Conservation (phyloP, 371 early-diverging fungal genomes). For the Mortierella sp. region DNA sequence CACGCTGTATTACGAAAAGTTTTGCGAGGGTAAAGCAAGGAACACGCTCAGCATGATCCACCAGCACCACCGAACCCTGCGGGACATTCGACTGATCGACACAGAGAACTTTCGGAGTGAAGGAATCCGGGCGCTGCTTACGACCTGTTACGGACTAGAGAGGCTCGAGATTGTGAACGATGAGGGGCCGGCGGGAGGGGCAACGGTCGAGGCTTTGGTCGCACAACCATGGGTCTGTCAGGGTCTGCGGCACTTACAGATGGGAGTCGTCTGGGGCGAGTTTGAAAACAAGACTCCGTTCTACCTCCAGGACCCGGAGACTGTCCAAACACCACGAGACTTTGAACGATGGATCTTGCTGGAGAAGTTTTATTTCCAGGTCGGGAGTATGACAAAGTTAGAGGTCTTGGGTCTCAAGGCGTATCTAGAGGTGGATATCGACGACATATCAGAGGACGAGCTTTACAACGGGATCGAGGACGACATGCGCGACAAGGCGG, state of each 20-base stretch:
- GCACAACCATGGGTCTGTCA: not conserved
- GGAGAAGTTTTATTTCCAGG: conserved; percentile 10
- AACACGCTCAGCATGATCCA: not conserved
- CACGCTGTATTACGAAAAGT: not conserved
- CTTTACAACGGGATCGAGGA: conserved; percentile 5
- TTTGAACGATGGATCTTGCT: not conserved
- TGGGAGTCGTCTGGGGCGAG: not conserved
- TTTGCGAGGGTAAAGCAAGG: not conserved
- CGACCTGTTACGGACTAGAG: not conserved
- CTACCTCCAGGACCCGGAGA: not conserved
- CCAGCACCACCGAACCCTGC: not conserved
- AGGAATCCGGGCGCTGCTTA: not conserved
- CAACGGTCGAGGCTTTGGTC: not conserved
- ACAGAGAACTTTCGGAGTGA: not conserved
- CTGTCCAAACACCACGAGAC: not conserved
- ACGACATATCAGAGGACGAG: not conserved
- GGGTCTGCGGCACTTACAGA: not conserved
- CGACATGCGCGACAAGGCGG: conserved; percentile 2
- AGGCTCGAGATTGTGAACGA: conserved; percentile 4
- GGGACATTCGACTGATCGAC: not conserved
- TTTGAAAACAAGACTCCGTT: not conserved
- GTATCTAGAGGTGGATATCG: not conserved
- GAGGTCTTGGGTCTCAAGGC: not conserved
- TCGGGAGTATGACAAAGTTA: not conserved
- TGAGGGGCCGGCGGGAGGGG: not conserved